These are phyloP conservation scores for Arctium minus DNA, from an alignment of 129 eudicot species.

Conservation along the genomic window DNA sequence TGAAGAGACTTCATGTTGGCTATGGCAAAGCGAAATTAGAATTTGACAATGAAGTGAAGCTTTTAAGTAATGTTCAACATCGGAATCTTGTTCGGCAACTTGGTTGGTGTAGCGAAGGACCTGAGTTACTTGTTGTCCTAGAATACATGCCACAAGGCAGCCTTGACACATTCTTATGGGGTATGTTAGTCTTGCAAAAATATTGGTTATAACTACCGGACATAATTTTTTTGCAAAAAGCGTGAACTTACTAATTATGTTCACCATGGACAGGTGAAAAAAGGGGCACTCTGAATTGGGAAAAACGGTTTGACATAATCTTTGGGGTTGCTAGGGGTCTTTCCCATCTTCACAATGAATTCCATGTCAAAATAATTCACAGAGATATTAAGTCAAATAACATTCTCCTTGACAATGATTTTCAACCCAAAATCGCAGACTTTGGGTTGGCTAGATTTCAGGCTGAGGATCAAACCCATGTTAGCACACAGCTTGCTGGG, in stretches of 20 bases:
- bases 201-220: neutral
- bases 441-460: slow-evolving; percentile 59
- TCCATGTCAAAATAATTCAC: slow-evolving; percentile 53
- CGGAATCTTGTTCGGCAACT: slow-evolving; percentile 54
- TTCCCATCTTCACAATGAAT: slow-evolving; percentile 52
- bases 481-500: slow-evolving; percentile 62
- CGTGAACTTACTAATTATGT: neutral
- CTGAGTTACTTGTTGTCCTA: slow-evolving; percentile 55
- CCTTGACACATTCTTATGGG: slow-evolving; percentile 58
- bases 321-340: slow-evolving; percentile 63
- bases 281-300: slow-evolving; percentile 45
- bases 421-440: slow-evolving; percentile 53
- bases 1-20: slow-evolving; percentile 45
- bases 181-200: slow-evolving; percentile 3
- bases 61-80: slow-evolving; percentile 50
- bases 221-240: neutral
- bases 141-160: slow-evolving; percentile 67
- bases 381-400: slow-evolving; percentile 58
- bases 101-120: slow-evolving; percentile 55
- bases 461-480: slow-evolving; percentile 48
- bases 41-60: slow-evolving; percentile 55
- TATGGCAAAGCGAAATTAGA: slow-evolving; percentile 42
- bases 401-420: slow-evolving; percentile 46
- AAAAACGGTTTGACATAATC: slow-evolving; percentile 46
- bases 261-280: slow-evolving; percentile 36